A percentile compares a stretch with the other conserved stretches of the same genome.
phyloP scores from a whole-genome alignment of 495 filamentous ascomycete genomes.

The Umbilicaria muhlenbergii region DNA sequence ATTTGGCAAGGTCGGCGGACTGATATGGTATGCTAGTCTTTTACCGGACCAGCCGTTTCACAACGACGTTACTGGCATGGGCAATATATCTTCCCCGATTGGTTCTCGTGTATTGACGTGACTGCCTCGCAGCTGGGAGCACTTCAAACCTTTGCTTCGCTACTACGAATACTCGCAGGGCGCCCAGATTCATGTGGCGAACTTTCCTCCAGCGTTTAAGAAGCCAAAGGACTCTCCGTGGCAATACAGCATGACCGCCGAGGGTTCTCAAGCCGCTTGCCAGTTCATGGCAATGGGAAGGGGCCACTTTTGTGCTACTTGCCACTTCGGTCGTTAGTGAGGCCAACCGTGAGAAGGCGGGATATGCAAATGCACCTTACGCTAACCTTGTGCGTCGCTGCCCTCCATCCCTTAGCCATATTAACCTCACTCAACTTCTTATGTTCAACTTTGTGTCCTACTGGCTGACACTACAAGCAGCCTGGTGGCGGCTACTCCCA shows the following conservation, averaged over 20 bases:
- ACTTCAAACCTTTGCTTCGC: slow-evolving; percentile 8
- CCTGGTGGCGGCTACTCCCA: slow-evolving; percentile 18
- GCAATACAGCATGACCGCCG: slow-evolving; percentile 4
- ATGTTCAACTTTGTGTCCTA: no score
- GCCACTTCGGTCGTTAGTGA: slow-evolving; percentile 9
- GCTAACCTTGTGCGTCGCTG: background rate
- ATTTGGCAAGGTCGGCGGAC: no score
- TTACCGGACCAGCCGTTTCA: no score
- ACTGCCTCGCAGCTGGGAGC: no score
- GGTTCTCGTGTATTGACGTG: no score
- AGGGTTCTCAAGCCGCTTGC: slow-evolving; percentile 6
- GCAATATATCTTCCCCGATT: no score
- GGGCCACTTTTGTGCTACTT: slow-evolving; percentile 12
- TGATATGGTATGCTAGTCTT: no score
- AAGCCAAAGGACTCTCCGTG: slow-evolving; percentile 9
- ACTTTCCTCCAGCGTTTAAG: slow-evolving; percentile 15
- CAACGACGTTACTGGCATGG: slow-evolving; percentile 10
- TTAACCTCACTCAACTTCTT: no score
- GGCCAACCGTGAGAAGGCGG: background rate
- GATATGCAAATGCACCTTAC: background rate
- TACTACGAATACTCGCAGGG: slow-evolving; percentile 20
- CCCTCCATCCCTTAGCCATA: no score
- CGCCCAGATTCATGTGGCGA: slow-evolving; percentile 22
- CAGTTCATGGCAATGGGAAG: slow-evolving; percentile 16
- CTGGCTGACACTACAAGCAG: slow-evolving; percentile 15